Conservation (phyloP, 805 yeast species). For the Teunomyces tritomae region DNA sequence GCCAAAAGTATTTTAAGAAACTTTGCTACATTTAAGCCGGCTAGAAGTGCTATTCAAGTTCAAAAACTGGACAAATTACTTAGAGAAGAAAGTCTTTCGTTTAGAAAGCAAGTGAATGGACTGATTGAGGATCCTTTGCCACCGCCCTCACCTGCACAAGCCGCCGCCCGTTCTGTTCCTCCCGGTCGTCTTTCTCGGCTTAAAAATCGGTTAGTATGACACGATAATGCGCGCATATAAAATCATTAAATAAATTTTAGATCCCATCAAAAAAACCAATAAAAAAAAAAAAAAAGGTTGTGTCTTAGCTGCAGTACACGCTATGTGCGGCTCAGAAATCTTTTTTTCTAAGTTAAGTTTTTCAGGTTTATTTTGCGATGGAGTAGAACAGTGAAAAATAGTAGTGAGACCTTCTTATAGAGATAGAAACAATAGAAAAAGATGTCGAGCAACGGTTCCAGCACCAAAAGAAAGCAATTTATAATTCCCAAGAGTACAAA, state of each 20-base stretch:
- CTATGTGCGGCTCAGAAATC: slow-evolving; percentile 1
- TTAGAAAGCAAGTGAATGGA: slow-evolving; percentile 18
- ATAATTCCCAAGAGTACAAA: slow-evolving; percentile 31
- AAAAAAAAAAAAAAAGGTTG: background rate
- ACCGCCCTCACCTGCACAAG: slow-evolving; percentile 1
- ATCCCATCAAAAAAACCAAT: background rate
- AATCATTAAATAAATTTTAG: too few relatives aligned
- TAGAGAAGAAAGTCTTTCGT: slow-evolving; percentile 39
- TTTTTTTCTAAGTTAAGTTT: background rate
- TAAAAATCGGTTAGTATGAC: slow-evolving; percentile 15
- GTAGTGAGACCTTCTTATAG: background rate
- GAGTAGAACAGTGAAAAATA: background rate
- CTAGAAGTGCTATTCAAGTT: slow-evolving; percentile 11
- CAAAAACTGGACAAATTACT: slow-evolving; percentile 36
- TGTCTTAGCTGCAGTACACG: background rate
- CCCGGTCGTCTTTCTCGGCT: slow-evolving; percentile 18
- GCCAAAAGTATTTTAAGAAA: slow-evolving; percentile 35
- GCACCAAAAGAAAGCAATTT: slow-evolving; percentile 16
- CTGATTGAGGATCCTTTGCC: slow-evolving; percentile 1
- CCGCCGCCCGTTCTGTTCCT: background rate
- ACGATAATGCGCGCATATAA: too few relatives aligned
- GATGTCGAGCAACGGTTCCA: slow-evolving; percentile 1
- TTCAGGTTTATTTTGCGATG: slow-evolving; percentile 4
- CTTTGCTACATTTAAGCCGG: slow-evolving; percentile 32
- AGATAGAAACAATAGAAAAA: background rate